phyloP scores from a whole-genome alignment of 2,329 filamentous ascomycete species.

The Triangularia verruculosa region DNA sequence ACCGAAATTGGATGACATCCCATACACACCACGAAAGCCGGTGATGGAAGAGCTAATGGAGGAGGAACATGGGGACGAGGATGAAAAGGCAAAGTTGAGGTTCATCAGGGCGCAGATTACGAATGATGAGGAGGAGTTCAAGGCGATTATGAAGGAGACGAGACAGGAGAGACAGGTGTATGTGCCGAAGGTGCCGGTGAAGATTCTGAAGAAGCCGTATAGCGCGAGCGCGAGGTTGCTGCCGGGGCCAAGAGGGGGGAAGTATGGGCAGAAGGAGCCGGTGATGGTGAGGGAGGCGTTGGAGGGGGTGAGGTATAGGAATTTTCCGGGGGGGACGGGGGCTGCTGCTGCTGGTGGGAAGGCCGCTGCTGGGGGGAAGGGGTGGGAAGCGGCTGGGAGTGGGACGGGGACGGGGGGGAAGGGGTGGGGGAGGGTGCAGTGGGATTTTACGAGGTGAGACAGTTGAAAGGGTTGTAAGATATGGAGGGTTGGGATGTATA shows the following conservation, averaged over 20 bases:
- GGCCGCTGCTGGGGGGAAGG: too few relatives aligned
- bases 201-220: slow-evolving; percentile 2
- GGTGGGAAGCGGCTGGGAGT: not conserved
- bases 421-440: not conserved
- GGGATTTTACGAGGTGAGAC: not conserved
- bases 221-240: not conserved
- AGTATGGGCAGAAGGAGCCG: not conserved
- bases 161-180: not conserved
- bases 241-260: not conserved
- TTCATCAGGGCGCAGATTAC: slow-evolving; percentile 87
- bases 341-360: too few relatives aligned
- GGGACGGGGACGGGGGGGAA: not conserved
- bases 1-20: slow-evolving; percentile 59
- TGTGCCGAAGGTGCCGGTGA: not conserved
- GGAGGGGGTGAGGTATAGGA: slow-evolving; percentile 1
- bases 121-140: slow-evolving; percentile 68
- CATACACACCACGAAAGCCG: slow-evolving; percentile 68
- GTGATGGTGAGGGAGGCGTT: slow-evolving; percentile 3
- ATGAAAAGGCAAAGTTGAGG: slow-evolving; percentile 40
- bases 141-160: slow-evolving; percentile 63
- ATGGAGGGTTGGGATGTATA: too few relatives aligned
- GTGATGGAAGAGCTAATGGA: slow-evolving; percentile 74
- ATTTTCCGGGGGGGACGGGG: not conserved
- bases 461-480: not conserved
- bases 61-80: slow-evolving; percentile 32